These are phyloP conservation scores for Podila verticillata DNA, from an alignment of 192 early-diverging fungal species.

Conservation along the genomic window DNA sequence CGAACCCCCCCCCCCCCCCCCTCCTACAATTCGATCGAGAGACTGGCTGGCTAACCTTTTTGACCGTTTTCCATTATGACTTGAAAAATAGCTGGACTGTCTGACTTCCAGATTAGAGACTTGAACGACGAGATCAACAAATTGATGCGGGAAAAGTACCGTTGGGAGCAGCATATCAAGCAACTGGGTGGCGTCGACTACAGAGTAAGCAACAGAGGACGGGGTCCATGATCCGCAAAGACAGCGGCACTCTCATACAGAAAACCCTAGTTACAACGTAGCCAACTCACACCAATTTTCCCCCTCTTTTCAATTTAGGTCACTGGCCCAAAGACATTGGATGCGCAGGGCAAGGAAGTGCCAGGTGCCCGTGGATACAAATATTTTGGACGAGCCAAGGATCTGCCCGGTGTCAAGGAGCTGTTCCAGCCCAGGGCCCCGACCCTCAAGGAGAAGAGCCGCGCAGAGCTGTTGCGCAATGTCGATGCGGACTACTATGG, in stretches of 20 bases:
- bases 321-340: constrained; percentile 79
- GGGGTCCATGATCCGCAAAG: neutral
- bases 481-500: constrained; percentile 97
- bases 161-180: constrained; percentile 91
- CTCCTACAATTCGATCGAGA: neutral
- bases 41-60: neutral
- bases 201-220: constrained; percentile 57
- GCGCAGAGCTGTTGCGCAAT: constrained; percentile 76
- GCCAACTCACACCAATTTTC: too few species aligned
- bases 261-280: too few species aligned
- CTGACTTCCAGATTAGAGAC: constrained; percentile 93
- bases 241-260: neutral
- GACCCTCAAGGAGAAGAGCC: constrained; percentile 61
- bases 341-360: constrained; percentile 88
- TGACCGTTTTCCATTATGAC: constrained; percentile 6
- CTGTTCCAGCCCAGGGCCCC: constrained; percentile 79
- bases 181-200: constrained; percentile 96
- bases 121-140: constrained; percentile 98
- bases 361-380: constrained; percentile 93
- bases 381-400: constrained; percentile 97
- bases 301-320: constrained; percentile 51
- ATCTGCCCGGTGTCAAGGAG: constrained; percentile 93
- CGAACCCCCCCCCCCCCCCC: too few species aligned
- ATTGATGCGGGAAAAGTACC: constrained; percentile 86
- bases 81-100: constrained; percentile 68